phyloP scores from a whole-genome alignment of 371 early-diverging fungal genomes.

The Synchytrium microbalum region DNA sequence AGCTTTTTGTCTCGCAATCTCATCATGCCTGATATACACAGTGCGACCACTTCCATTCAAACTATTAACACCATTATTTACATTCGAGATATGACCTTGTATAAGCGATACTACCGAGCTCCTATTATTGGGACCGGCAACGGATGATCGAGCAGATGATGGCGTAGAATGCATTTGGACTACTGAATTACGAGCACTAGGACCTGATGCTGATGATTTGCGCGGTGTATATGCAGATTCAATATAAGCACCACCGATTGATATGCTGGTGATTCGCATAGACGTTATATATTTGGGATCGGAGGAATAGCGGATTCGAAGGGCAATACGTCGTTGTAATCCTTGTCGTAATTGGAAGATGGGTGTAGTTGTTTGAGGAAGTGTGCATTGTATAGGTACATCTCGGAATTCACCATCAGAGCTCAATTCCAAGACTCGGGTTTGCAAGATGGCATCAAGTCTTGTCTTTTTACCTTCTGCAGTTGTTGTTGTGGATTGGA shows the following conservation, averaged over 20 bases:
- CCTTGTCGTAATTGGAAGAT: conserved; percentile 76
- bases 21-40: not conserved
- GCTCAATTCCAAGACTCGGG: conserved; percentile 2
- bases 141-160: not conserved
- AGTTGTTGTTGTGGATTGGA: not conserved
- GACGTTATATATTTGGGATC: not conserved
- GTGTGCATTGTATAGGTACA: conserved; percentile 48
- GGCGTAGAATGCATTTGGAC: not conserved
- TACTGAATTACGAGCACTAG: not conserved
- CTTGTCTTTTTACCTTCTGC: not conserved
- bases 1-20: not conserved
- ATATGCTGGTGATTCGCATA: not conserved
- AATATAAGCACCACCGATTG: not conserved
- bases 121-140: too few relatives aligned
- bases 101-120: not conserved
- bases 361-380: conserved; percentile 22
- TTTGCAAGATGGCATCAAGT: conserved; percentile 2
- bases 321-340: conserved; percentile 47
- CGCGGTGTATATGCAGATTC: not conserved
- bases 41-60: not conserved
- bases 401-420: conserved; percentile 64
- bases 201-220: not conserved
- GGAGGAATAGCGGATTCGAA: not conserved
- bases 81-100: too few relatives aligned
- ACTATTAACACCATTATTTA: not conserved